Evolutionary conservation across 495 filamentous ascomycete genomes (phyloP).

Genomic region (Aspergillus haitiensis): DNA sequence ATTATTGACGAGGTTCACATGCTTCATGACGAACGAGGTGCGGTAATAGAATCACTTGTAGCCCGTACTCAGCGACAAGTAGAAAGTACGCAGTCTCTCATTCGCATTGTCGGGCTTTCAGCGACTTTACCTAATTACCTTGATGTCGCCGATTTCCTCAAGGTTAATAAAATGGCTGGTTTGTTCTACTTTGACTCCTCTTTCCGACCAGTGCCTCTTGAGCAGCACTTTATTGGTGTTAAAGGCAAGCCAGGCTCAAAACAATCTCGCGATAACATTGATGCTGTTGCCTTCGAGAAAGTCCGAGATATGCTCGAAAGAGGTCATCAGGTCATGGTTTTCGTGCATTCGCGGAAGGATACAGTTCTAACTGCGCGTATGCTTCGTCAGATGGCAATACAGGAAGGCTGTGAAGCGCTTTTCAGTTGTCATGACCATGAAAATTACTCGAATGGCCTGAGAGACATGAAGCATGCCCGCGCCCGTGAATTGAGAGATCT

Average conservation of each 20-base stretch:
- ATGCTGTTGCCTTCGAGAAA: conserved; percentile 84
- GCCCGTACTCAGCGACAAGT: conserved; percentile 94
- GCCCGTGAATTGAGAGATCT: conserved; percentile 85
- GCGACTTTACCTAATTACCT: conserved; percentile 95
- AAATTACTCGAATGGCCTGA: conserved; percentile 68
- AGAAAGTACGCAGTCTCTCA: conserved; percentile 95
- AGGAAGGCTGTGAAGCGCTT: conserved; percentile 71
- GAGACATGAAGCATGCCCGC: conserved; percentile 79
- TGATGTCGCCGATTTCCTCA: conserved; percentile 95
- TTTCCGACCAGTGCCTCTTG: conserved; percentile 92
- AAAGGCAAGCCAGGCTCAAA: conserved; percentile 85
- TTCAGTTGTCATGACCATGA: conserved; percentile 70
- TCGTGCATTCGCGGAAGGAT: conserved; percentile 95
- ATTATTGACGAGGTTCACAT: conserved; percentile 99
- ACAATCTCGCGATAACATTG: conserved; percentile 81
- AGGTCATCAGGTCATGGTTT: conserved; percentile 97
- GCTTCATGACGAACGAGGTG: conserved; percentile 96
- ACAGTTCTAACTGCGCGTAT: conserved; percentile 84
- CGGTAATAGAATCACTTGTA: conserved; percentile 92
- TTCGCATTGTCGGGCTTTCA: conserved; percentile 91
- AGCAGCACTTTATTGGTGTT: conserved; percentile 96
- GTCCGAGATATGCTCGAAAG: conserved; percentile 86
- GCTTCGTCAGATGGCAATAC: conserved; percentile 81
- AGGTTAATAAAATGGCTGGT: conserved; percentile 89
- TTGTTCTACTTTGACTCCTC: conserved; percentile 97